Evolutionary conservation across 164 flowering plant species (phyloP), one percentile per base, ranked within the genome.

Genomic region (Sedum album): DNA sequence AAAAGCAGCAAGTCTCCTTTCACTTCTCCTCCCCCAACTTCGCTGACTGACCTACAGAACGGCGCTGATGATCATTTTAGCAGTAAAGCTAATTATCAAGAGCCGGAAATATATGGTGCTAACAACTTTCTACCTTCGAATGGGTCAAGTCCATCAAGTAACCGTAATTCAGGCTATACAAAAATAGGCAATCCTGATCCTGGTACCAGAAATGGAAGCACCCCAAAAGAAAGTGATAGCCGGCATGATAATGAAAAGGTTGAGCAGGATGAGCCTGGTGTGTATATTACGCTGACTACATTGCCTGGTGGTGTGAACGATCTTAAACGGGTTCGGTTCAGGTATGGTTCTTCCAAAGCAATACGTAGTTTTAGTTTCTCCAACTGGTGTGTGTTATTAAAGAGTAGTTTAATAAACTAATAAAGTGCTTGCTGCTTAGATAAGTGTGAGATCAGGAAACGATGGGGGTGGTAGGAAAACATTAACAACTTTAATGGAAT

Each of bases 251-350:
- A 73, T 74, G 98, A 93, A 78, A 85, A 90, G 94, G 97, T 93
- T 72, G 98, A 89, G 76, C 98, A 93, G 81, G 94, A 93, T 74
- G 98, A 93, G 61, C 91, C 96, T 66, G 98, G 98, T 67, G 98
- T 93, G 18, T 91, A 91, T 73, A 88, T 93, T 35, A 91, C 98
- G n/a, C 85, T 93, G 67, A 84, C 92, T 61, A 80, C 96, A 60
- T 79, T 91, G 66, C 91, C 91, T 68, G 91, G 93, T 31, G 97
- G 96, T 66, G 79, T 55, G 35, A 87, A 82, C 76, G 97, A 93
- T 81, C 90, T 93, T 25, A 91, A 88, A 75, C 83, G 98, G 55
- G 98, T 93, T 73, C 95, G 98, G 61, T 93, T 93, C 93, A 91
- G 98, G 98, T 93, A 81, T n/a, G 17, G 21, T 66, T 39, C 69